phyloP scores from a whole-genome alignment of 1,284 basidiomycete species.

The Leccinum cinnamomeum region DNA sequence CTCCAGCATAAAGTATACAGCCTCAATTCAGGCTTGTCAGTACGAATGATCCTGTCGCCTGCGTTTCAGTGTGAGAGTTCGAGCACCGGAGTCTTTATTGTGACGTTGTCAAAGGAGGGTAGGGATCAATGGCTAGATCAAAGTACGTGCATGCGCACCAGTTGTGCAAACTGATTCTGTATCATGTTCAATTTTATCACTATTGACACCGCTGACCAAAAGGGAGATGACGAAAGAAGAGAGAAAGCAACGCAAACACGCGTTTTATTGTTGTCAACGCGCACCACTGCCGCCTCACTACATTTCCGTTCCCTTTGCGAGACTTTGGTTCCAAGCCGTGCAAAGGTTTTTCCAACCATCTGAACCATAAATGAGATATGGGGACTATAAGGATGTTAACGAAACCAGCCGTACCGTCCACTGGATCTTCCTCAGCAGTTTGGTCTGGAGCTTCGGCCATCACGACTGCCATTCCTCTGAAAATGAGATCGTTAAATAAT shows the following conservation, averaged over 20 bases:
- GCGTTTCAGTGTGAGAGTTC: not conserved
- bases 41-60: not conserved
- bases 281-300: not conserved
- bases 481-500: not conserved
- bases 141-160: not conserved
- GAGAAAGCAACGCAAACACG: not conserved
- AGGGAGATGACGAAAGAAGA: not conserved
- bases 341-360: conserved; percentile 19
- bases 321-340: conserved; percentile 3
- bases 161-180: not conserved
- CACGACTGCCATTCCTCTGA: conserved; percentile 39
- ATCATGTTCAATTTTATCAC: not conserved
- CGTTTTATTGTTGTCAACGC: not conserved
- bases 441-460: conserved; percentile 38
- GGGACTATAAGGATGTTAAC: not conserved
- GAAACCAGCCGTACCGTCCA: conserved; percentile 15
- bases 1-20: not conserved
- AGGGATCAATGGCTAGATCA: not conserved
- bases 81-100: not conserved
- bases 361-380: conserved; percentile 1
- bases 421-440: conserved; percentile 18
- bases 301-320: not conserved
- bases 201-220: not conserved
- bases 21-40: not conserved
- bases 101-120: not conserved